Base-by-base conservation (phyloP, 2,329 filamentous ascomycete genomes). In the Apiospora rasikravindrae region DNA sequence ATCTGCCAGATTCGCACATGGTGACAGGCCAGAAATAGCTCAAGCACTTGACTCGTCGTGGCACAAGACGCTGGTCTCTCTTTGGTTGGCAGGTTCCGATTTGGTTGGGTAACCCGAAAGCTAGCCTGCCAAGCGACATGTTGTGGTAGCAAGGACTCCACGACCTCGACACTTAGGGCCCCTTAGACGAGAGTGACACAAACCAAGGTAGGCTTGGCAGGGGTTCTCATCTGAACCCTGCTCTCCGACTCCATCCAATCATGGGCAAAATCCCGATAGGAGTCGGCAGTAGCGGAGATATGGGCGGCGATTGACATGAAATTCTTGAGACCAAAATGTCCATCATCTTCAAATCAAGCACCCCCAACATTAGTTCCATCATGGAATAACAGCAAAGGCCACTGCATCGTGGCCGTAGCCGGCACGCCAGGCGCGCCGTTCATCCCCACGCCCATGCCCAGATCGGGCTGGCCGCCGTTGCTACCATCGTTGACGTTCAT, bases 331-430 rank as follows among this genome's bases (percentile, higher is more conserved):
- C 29, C 57, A 13, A 64, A 40, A 40, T 13, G 33, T 40, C 57
- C 57, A n/a, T 64, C 10, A 2, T 37, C 29, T 4, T 5, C 11
- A 1, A 26, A n/a, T 69, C 68, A 69, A 40, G 68, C 68, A n/a
- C 68, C 47, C 22, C 78, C 77, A 42, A 79, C 76, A 37, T 71
- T 72, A 49, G 73, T 66, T 10, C 78, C 79, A 44, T 81, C 77
- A 13, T 77, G 77, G 67, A 81, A 81, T 8, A 80, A 71, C 16
- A 81, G 57, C 33, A 81, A 71, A 3, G 79, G 79, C 79, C 79
- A 81, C 67, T 80, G 79, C 76, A 79, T 76, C 4, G 76, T 76
- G 13, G 77, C 73, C n/a, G 75, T 67, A 6, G 76, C 67, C 19
- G 74, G 75, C 68, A 67, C 42, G 3, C 40, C 37, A 22, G 44